These are phyloP conservation scores for Neopestalotiopsis sp. DNA, from an alignment of 2,329 filamentous ascomycete species.

Conservation along the genomic window DNA sequence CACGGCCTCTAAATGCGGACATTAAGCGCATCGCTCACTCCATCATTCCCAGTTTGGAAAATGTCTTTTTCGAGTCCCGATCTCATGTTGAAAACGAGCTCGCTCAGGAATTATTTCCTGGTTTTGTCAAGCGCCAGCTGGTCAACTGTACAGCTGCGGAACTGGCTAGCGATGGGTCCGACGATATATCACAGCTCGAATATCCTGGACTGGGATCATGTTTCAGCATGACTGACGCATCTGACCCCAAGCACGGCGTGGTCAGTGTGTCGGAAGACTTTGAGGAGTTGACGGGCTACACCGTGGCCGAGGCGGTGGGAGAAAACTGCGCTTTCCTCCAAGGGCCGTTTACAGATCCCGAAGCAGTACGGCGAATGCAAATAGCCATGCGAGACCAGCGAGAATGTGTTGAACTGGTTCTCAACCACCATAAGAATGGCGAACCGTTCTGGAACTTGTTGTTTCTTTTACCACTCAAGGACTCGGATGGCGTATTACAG, in stretches of 20 bases:
- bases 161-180: conserved; percentile 27
- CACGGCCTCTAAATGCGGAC: conserved; percentile 49
- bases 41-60: conserved; percentile 52
- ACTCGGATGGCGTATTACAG: conserved; percentile 50
- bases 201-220: conserved; percentile 63
- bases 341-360: conserved; percentile 49
- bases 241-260: conserved; percentile 55
- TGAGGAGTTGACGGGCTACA: conserved; percentile 55
- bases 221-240: conserved; percentile 62
- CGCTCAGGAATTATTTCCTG: conserved; percentile 52
- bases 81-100: conserved; percentile 51
- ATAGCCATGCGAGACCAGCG: conserved; percentile 28
- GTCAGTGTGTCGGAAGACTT: conserved; percentile 57
- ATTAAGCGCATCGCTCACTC: conserved; percentile 51
- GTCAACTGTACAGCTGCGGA: conserved; percentile 50
- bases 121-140: conserved; percentile 59
- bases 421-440: conserved; percentile 58
- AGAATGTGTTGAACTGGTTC: conserved; percentile 51
- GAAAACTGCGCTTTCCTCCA: conserved; percentile 58
- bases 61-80: conserved; percentile 49
- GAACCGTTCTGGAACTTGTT: conserved; percentile 63
- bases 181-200: conserved; percentile 36
- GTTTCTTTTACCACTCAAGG: conserved; percentile 57
- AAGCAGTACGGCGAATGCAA: conserved; percentile 45
- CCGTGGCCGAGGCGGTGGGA: conserved; percentile 51